These are phyloP conservation scores for Epichloe amarillans DNA, from an alignment of 2,329 filamentous ascomycete species.

Conservation along the genomic window DNA sequence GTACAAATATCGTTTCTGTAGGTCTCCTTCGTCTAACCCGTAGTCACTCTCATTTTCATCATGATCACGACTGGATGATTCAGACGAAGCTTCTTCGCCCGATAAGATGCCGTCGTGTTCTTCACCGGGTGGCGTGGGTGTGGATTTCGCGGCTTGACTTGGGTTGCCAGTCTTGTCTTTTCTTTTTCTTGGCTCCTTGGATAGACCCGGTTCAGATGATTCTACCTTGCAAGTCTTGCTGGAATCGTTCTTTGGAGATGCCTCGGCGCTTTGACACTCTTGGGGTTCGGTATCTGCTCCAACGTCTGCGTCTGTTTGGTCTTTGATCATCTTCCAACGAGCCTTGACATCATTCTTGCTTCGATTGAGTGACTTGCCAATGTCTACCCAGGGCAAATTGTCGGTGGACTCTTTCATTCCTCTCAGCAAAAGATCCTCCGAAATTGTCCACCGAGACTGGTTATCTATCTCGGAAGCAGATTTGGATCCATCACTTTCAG, in stretches of 20 bases:
- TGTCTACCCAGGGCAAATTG: conserved; percentile 17
- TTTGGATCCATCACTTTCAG: neutral
- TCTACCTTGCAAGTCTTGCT: neutral
- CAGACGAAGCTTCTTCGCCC: conserved; percentile 16
- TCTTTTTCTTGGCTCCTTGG: too few species aligned
- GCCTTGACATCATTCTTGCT: conserved; percentile 17
- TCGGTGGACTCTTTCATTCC: conserved; percentile 20
- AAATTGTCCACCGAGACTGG: conserved; percentile 17
- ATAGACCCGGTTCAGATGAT: too few species aligned
- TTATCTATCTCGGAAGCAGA: neutral
- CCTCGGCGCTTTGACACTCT: neutral
- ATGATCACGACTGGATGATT: conserved; percentile 4
- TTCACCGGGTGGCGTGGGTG: neutral
- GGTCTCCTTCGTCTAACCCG: conserved; percentile 9
- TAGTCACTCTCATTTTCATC: neutral
- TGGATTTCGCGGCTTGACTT: too few species aligned
- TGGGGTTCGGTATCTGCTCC: too few species aligned
- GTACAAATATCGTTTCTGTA: conserved; percentile 18
- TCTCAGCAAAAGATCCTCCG: conserved; percentile 21
- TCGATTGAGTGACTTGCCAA: conserved; percentile 15
- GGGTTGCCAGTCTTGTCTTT: too few species aligned
- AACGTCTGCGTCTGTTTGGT: conserved; percentile 3
- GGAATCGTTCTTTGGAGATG: neutral
- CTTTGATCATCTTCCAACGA: conserved; percentile 21
- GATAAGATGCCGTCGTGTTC: conserved; percentile 9